Percentiles rank a stretch among this genome's conserved stretches.
These are phyloP conservation scores for Ephemerocybe angulata DNA, from an alignment of 768 basidiomycete genomes.

Conservation along the genomic window DNA sequence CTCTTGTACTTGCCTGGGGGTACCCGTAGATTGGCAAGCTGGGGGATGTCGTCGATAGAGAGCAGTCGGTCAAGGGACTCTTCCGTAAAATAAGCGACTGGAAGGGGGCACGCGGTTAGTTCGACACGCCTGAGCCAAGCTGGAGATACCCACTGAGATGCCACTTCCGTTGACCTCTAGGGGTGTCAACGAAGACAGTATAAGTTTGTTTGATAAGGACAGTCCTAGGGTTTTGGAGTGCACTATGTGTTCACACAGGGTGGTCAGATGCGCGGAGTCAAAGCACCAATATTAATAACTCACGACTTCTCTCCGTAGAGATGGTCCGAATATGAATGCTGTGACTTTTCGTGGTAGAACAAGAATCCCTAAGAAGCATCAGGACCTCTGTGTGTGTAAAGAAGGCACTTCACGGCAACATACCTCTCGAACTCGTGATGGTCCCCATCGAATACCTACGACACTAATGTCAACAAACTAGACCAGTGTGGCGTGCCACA, in stretches of 20 bases:
- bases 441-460: conserved; percentile 69
- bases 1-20: conserved; percentile 70
- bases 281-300: conserved; percentile 8
- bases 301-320: conserved; percentile 34
- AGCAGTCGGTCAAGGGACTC: conserved; percentile 58
- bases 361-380: conserved; percentile 56
- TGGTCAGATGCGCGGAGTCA: not conserved
- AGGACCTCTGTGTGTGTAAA: conserved; percentile 4
- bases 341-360: conserved; percentile 73
- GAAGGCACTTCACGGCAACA: conserved; percentile 13
- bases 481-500: not conserved
- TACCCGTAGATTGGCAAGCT: conserved; percentile 45
- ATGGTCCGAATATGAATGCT: conserved; percentile 45
- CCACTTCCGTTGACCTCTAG: conserved; percentile 72
- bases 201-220: conserved; percentile 77
- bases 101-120: conserved; percentile 3
- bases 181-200: conserved; percentile 69
- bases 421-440: conserved; percentile 75
- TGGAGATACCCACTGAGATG: conserved; percentile 57
- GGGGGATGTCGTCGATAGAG: conserved; percentile 63
- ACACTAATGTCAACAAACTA: not conserved
- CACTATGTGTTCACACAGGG: conserved; percentile 28
- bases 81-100: conserved; percentile 79
- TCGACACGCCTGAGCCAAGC: conserved; percentile 18
- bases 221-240: conserved; percentile 14